Base-by-base conservation (phyloP, 495 filamentous ascomycete genomes). In the Hamigera avellanea region DNA sequence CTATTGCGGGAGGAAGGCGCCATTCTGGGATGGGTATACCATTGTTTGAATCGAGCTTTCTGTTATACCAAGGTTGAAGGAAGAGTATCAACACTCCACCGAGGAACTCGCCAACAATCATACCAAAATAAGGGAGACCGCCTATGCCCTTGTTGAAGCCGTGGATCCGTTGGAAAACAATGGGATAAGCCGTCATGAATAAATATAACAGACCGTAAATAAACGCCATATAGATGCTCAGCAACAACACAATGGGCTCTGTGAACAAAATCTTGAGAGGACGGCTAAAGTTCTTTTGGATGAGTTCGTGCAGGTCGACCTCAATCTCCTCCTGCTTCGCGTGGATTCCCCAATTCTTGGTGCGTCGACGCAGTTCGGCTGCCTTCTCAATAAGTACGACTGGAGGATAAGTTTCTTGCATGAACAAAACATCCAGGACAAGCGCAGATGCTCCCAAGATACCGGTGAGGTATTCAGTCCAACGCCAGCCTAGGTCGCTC, bases 271-370 rank as follows among this genome's bases (percentile, higher is more conserved):
- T 75, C 36, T 80, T 70, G 46, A 94, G 58, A 0, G 86, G 87
- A 25, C 87, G 75, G 41, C 65, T 72, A 55, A 91, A 87, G 56
- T 93, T 93, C 70, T 89, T 89, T 42, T 67, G 73, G 27, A 93
- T 27, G 9, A 93, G 66, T 57, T 93, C 83, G 19, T 66, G 55
- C 44, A 93, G 67, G 57, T 91, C 81, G 36, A 95, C 69, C 54
- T 93, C 86, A 43, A 93, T 86, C 61, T 93, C 86, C 51, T 93
- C 87, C 54, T 93, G 83, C 52, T 87, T 93, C 32, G 86, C 83
- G 60, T 93, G 86, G 43, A 95, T 93, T 31, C 84, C 87, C 86
- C 86, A 93, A 61, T 93, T 93, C 51, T 76, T 73, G 6, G 87
- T 93, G 30, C 81, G 62, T 8, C 83, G 81, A 32, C 87, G 81